Conservation (phyloP, 805 yeast species). For the Ogataea methylovora region DNA sequence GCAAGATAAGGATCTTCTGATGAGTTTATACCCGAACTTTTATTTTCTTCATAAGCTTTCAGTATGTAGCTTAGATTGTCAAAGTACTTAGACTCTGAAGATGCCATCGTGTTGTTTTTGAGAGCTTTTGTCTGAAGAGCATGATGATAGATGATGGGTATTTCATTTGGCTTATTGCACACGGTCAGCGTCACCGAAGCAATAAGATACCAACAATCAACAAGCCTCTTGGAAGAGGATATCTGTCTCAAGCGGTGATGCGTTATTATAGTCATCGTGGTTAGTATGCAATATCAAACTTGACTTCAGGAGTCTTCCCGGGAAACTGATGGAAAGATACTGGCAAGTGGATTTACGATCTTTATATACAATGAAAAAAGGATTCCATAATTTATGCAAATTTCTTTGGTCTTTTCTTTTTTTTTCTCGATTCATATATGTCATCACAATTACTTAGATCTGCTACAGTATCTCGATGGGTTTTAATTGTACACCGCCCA, state of each 20-base stretch:
- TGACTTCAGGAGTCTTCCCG: no score
- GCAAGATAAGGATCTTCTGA: conserved; percentile 20
- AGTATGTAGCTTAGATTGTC: conserved; percentile 13
- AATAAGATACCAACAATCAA: conserved; percentile 55
- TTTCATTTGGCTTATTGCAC: conserved; percentile 75
- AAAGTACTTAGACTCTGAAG: conserved; percentile 1
- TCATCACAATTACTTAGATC: no score
- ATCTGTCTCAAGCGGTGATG: background rate
- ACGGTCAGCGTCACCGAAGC: conserved; percentile 80
- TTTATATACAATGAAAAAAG: no score
- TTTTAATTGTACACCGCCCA: no score
- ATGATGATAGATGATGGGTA: conserved; percentile 67
- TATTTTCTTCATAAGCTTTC: conserved; percentile 16
- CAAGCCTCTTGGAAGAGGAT: background rate
- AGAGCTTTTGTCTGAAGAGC: conserved; percentile 33
- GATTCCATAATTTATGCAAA: no score
- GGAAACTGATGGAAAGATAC: no score
- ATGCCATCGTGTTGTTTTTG: conserved; percentile 7
- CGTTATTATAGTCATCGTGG: background rate
- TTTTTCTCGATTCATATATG: no score
- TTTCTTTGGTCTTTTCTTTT: no score
- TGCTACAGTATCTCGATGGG: no score
- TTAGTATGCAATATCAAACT: background rate
- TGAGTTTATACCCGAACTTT: conserved; percentile 9
- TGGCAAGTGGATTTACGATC: no score